Conservation (phyloP, 2,329 filamentous ascomycete genomes). For the Fusarium neocosmosporiellum region DNA sequence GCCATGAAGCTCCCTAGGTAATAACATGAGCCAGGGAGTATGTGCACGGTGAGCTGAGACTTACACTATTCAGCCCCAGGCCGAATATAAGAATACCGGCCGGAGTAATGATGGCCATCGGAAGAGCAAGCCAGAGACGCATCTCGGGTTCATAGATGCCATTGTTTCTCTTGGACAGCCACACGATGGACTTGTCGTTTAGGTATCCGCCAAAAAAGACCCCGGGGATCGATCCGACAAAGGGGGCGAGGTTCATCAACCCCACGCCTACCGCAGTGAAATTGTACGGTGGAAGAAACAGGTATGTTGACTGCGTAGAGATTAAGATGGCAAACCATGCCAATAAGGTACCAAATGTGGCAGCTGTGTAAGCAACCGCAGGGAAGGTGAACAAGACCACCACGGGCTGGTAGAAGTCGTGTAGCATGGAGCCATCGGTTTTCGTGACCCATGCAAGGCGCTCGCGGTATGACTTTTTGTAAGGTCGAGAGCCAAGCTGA, state of each 20-base stretch:
- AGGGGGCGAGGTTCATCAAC: conserved; percentile 21
- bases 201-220: conserved; percentile 13
- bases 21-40: not conserved
- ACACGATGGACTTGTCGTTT: conserved; percentile 15
- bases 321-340: conserved; percentile 17
- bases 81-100: conserved; percentile 19
- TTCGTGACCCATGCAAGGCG: not conserved
- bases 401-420: not conserved
- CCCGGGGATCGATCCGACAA: conserved; percentile 12
- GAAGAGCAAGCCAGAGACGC: conserved; percentile 20
- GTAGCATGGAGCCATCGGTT: not conserved
- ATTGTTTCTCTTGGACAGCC: conserved; percentile 7
- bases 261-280: conserved; percentile 13
- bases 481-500: not conserved
- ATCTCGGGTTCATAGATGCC: conserved; percentile 28
- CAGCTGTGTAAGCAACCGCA: not conserved
- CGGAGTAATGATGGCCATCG: conserved; percentile 11
- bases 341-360: conserved; percentile 2
- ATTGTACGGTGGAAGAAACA: conserved; percentile 16
- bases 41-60: not conserved
- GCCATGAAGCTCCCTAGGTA: not conserved
- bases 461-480: not conserved
- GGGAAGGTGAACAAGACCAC: not conserved
- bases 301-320: conserved; percentile 15
- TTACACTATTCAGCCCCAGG: not conserved